A percentile compares a stretch with the other conserved stretches of the same genome.
Evolutionary conservation across 345 rosid species (phyloP).

Genomic region (Viola odorata): DNA sequence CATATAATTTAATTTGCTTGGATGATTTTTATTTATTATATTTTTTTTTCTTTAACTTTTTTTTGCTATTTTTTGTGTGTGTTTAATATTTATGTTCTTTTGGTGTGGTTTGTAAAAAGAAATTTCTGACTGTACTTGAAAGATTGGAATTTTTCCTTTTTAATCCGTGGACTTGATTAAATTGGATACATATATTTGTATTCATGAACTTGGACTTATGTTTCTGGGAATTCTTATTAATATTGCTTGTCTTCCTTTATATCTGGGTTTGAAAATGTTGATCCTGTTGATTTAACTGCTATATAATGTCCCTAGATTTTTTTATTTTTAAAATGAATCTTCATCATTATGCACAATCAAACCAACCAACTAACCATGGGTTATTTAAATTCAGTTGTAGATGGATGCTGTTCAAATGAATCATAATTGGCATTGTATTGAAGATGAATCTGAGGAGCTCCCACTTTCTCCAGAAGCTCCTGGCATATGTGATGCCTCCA

Average conservation of each 20-base stretch:
- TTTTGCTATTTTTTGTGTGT: too few relatives aligned
- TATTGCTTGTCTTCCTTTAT: too few relatives aligned
- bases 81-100: too few relatives aligned
- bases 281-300: too few relatives aligned
- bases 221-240: too few relatives aligned
- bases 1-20: conserved; percentile 4
- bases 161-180: not conserved
- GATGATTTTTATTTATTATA: not conserved
- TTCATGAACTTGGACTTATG: too few relatives aligned
- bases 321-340: conserved; percentile 4
- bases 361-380: not conserved
- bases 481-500: conserved; percentile 25
- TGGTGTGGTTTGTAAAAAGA: not conserved
- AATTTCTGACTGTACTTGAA: not conserved
- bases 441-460: conserved; percentile 30
- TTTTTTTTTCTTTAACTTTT: not conserved
- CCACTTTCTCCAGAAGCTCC: conserved; percentile 25
- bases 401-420: conserved; percentile 34
- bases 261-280: too few relatives aligned
- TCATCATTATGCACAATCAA: not conserved
- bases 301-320: not conserved
- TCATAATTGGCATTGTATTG: conserved; percentile 20
- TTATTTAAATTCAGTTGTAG: conserved; percentile 16
- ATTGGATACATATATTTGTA: not conserved
- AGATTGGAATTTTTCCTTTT: not conserved